Evolutionary conservation across 2,329 filamentous ascomycete genomes (phyloP), one percentile per base, ranked within the genome.

Genomic region (Davidsoniella neocaledoniae): DNA sequence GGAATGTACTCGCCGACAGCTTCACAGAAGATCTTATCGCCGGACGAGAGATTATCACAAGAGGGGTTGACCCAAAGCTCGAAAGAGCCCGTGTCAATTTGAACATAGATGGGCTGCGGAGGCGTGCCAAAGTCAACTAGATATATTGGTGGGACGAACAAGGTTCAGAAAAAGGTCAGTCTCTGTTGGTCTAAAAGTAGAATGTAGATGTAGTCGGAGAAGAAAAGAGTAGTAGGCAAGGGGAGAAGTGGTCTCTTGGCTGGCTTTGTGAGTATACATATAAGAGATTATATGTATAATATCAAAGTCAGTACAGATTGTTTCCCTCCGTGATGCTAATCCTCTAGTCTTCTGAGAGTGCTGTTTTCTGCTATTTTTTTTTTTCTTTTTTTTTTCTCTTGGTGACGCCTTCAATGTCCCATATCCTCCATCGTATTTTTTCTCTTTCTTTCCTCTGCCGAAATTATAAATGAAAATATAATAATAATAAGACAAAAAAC

Each of bases 51-150:
- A 14, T 81, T 64, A 1, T 59, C 58, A 57, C 71, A 76, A 46
- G 71, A 68, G 0, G 77, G 71, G 57, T 86, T 85, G 5, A 77
- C 69, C 74, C 74, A 77, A 29, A 77, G 64, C 62, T 77, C 74
- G 55, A 74, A 76, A 8, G 73, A 77, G 43, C 74, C 73, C 0
- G 75, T 77, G 58, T 78, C 74, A 49, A 78, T 59, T 57, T 76
- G 72, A 9, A 75, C 71, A 50, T 65, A 72, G 46, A 76, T 67
- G 2, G 65, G 57, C 54, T 77, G 74, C 1, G 68, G 62, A 12
- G 74, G 74, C 2, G 67, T 75, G 43, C 74, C 74, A 45, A 77
- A 69, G 52, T 66, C 64, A 55, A 75, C 51, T 53, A 21, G 10
- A 21, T 6, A n/a, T 26, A 49, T 21, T 6, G 43, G 10, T n/a